Evolutionary conservation across 2,329 filamentous ascomycete species (phyloP), one percentile per base, ranked within the genome.

Genomic region (Epichloe uncinata): DNA sequence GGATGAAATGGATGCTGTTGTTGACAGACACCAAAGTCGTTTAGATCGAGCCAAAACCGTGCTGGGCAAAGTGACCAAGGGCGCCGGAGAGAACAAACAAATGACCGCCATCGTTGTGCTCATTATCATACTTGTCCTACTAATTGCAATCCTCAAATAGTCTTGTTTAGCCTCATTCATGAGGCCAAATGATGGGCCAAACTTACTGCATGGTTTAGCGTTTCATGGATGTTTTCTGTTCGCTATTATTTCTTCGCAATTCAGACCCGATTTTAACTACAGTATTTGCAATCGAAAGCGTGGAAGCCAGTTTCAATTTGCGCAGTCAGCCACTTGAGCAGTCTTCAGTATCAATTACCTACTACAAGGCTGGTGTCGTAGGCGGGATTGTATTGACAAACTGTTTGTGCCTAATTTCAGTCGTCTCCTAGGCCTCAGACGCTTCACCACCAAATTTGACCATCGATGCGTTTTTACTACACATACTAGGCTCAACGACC

Each of bases 21-120:
- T 90, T 7, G 89, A 95, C 64, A 73, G 90, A 51, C 90, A 97
- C 68, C 78, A 84, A 64, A 73, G 73, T 26, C 81, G 86, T 46
- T 72, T 98, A 47, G 80, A 89, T 56, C 74, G 87, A 9, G 93
- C 91, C 34, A 77, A 81, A 58, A 78, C 77, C 56, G 75, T 83
- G 57, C 70, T 98, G 54, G 82, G 83, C 40, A 77, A 75, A 56
- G 80, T 97, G 52, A 78, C 84, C 11, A 72, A 81, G 56, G 82
- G 81, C 54, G 88, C 88, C 2, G 80, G 81, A 59, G 88, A 95
- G 62, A 93, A 91, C 66, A 87, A 85, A 78, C 89, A 91, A 69
- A 82, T 93, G 81, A 83, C 81, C 50, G 76, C 84, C 30, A 87
- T 94, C 52, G 81, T 96, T 56, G 77, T 84, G 16, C 69, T 95